A percentile compares a stretch with the other conserved stretches of the same genome.
phyloP scores from a whole-genome alignment of 2,329 filamentous ascomycete genomes.

The Leptographium radiaticola region DNA sequence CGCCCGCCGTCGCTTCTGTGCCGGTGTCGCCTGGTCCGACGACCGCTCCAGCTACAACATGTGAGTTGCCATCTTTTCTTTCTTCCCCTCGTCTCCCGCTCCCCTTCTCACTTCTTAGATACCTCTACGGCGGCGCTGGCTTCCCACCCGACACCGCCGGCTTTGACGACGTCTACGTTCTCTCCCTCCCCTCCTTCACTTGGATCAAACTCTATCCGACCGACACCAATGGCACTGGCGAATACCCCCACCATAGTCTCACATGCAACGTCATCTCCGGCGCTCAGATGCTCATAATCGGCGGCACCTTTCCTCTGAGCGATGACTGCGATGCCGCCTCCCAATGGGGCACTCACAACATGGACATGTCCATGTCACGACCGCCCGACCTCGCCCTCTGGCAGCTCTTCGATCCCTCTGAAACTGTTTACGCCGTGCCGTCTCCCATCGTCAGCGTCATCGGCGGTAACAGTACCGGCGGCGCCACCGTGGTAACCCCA shows the following conservation, averaged over 20 bases:
- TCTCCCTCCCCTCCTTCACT: constrained; percentile 48
- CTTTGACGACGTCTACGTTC: constrained; percentile 49
- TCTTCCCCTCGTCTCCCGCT: not conserved
- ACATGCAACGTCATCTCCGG: constrained; percentile 43
- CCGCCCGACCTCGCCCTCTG: constrained; percentile 33
- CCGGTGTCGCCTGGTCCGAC: constrained; percentile 43
- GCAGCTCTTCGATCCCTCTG: constrained; percentile 34
- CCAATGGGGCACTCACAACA: constrained; percentile 42
- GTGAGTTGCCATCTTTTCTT: constrained; percentile 23
- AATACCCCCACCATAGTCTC: constrained; percentile 38
- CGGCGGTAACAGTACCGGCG: constrained; percentile 36
- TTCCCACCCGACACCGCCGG: constrained; percentile 32
- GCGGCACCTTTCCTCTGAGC: constrained; percentile 40
- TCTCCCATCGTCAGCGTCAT: constrained; percentile 33
- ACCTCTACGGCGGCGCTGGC: constrained; percentile 46
- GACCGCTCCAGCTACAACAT: constrained; percentile 53
- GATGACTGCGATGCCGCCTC: constrained; percentile 37
- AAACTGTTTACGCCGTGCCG: constrained; percentile 42
- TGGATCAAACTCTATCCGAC: constrained; percentile 45
- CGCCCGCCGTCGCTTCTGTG: constrained; percentile 45
- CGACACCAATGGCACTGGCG: constrained; percentile 23
- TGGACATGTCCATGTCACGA: constrained; percentile 39
- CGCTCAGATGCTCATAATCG: constrained; percentile 50
- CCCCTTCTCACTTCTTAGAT: constrained; percentile 24
- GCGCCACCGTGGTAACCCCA: constrained; percentile 39